These are phyloP conservation scores for Leersia perrieri DNA, from an alignment of 176 grass and related monocot genomes.

Conservation along the genomic window DNA sequence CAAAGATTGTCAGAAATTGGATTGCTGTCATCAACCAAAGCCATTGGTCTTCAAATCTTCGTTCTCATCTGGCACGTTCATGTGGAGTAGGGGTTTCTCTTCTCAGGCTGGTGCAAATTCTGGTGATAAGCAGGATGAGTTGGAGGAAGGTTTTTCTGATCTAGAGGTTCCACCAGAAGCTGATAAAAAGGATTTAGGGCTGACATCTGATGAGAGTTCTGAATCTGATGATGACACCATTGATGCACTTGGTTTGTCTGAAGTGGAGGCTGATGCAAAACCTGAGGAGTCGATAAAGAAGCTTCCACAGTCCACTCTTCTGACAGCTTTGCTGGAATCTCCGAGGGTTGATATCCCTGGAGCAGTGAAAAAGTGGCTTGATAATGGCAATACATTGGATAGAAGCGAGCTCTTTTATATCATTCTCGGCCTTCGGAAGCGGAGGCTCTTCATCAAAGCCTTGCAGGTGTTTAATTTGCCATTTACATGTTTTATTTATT, in stretches of 20 bases:
- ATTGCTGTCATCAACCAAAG: constrained; percentile 33
- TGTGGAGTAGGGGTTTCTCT: constrained; percentile 57
- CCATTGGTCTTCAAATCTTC: constrained; percentile 6
- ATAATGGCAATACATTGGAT: constrained; percentile 54
- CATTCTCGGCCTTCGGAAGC: constrained; percentile 50
- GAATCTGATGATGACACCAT: constrained; percentile 48
- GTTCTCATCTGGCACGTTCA: constrained; percentile 21
- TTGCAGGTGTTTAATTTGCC: constrained; percentile 58
- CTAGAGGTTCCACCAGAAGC: constrained; percentile 55
- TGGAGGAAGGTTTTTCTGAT: constrained; percentile 86
- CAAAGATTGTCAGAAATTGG: constrained; percentile 30
- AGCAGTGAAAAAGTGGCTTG: constrained; percentile 59
- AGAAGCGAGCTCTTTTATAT: constrained; percentile 38
- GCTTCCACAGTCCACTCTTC: constrained; percentile 13
- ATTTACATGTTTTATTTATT: neutral
- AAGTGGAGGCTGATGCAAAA: constrained; percentile 37
- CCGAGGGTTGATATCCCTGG: constrained; percentile 16
- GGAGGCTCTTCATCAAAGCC: constrained; percentile 50
- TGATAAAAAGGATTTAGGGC: constrained; percentile 31
- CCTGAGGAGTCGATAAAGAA: neutral
- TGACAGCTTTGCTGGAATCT: constrained; percentile 38
- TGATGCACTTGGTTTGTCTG: constrained; percentile 34
- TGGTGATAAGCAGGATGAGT: constrained; percentile 50
- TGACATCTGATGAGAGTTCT: constrained; percentile 52
- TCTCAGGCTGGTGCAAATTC: constrained; percentile 57